A percentile compares a stretch with the other conserved stretches of the same genome.
Evolutionary conservation across 192 early-diverging fungal species (phyloP).

Genomic region (Chytriomyces sp.): DNA sequence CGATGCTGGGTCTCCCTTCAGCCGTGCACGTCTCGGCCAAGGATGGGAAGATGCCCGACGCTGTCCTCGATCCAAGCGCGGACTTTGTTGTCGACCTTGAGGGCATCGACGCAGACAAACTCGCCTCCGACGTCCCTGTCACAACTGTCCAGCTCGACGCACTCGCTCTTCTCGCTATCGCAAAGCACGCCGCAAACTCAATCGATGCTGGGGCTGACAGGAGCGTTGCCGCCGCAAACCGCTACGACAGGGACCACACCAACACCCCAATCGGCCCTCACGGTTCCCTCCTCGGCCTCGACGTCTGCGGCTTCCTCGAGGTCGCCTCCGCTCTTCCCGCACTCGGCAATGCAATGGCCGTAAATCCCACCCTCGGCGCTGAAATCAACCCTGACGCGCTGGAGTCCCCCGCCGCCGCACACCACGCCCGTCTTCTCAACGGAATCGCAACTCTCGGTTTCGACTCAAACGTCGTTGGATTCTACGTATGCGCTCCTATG

Average conservation of each 20-base stretch:
- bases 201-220: neutral
- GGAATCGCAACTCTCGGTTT: constrained; percentile 91
- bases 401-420: constrained; percentile 61
- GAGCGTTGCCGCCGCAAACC: too few relatives aligned
- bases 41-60: neutral
- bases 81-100: constrained; percentile 43
- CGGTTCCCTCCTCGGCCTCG: constrained; percentile 93
- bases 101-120: constrained; percentile 45
- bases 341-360: constrained; percentile 53
- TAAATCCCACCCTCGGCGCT: neutral
- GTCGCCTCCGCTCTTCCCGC: constrained; percentile 92
- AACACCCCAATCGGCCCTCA: too few relatives aligned
- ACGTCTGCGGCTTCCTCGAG: constrained; percentile 86
- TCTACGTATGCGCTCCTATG: constrained; percentile 90
- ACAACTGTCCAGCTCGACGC: constrained; percentile 49
- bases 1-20: too few relatives aligned
- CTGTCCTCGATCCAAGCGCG: constrained; percentile 8
- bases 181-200: constrained; percentile 84
- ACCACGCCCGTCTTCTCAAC: constrained; percentile 94
- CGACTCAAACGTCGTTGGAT: constrained; percentile 95
- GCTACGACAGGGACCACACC: neutral
- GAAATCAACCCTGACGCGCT: too few relatives aligned
- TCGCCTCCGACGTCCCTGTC: constrained; percentile 28
- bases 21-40: too few relatives aligned
- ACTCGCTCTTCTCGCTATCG: constrained; percentile 87